phyloP scores from a whole-genome alignment of 208 protist genomes.

The Hexamita inflata region DNA sequence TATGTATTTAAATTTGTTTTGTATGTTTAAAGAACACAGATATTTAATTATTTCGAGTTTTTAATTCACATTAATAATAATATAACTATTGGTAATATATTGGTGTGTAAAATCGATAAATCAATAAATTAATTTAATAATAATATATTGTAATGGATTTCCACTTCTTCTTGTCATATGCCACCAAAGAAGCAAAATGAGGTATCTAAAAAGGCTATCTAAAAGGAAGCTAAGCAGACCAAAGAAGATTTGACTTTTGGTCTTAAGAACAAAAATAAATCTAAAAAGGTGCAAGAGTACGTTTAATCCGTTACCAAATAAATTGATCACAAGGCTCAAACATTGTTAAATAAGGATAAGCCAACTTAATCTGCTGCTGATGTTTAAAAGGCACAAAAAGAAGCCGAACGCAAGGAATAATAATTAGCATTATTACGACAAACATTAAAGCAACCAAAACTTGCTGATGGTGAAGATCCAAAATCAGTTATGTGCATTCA shows the following conservation, averaged over 20 bases:
- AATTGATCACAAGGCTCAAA: neutral
- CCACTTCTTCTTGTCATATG: too few relatives aligned
- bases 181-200: conserved; percentile 10
- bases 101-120: too few relatives aligned
- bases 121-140: too few relatives aligned
- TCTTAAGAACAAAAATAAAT: conserved; percentile 35
- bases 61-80: too few relatives aligned
- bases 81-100: too few relatives aligned
- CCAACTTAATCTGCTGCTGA: neutral
- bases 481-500: neutral
- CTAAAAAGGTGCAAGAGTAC: conserved; percentile 30
- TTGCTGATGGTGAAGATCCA: conserved; percentile 15
- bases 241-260: conserved; percentile 28
- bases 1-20: too few relatives aligned
- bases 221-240: conserved; percentile 15
- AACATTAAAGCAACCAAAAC: neutral
- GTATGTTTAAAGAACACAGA: too few relatives aligned
- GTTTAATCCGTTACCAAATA: conserved; percentile 1
- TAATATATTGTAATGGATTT: too few relatives aligned
- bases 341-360: neutral
- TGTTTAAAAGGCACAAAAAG: neutral
- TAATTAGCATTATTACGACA: neutral
- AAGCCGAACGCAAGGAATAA: neutral
- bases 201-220: neutral
- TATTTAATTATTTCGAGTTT: too few relatives aligned